A percentile compares a stretch with the other conserved stretches of the same genome.
phyloP scores from a whole-genome alignment of 331 rosid species.

The Quercus phellos region DNA sequence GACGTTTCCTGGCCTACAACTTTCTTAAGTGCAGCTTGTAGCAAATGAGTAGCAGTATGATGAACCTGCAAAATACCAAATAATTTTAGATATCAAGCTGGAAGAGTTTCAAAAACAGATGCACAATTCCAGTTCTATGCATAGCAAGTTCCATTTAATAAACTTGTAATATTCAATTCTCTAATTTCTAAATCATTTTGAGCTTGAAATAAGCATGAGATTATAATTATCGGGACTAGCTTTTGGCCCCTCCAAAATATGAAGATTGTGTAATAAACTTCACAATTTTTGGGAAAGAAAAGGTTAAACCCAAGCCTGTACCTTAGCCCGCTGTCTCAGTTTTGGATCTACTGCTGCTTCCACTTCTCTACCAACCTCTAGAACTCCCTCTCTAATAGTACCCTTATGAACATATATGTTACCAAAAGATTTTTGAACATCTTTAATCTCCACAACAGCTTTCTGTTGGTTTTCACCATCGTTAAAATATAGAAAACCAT shows the following conservation, averaged over 20 bases:
- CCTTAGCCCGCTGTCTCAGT: conserved; percentile 90
- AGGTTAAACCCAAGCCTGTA: conserved; percentile 20
- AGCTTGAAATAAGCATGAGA: conserved; percentile 16
- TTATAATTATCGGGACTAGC: conserved; percentile 3
- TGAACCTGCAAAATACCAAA: conserved; percentile 63
- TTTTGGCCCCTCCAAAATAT: background rate
- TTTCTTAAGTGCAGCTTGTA: conserved; percentile 83
- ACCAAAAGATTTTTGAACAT: conserved; percentile 82
- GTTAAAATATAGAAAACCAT: conserved; percentile 63
- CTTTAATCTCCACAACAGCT: conserved; percentile 74
- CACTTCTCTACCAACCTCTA: conserved; percentile 89
- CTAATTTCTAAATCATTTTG: conserved; percentile 4
- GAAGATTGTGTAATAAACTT: background rate
- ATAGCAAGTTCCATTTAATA: background rate
- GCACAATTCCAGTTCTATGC: background rate
- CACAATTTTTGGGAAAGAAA: conserved; percentile 4
- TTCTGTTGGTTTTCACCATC: conserved; percentile 52
- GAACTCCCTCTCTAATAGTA: conserved; percentile 63
- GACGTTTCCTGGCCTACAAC: conserved; percentile 87
- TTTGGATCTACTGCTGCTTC: conserved; percentile 76
- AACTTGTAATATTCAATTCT: background rate
- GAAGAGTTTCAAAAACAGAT: background rate
- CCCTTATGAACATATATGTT: conserved; percentile 90
- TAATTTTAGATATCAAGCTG: conserved; percentile 12
- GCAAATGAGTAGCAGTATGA: conserved; percentile 94